Evolutionary conservation across 805 yeast genomes (phyloP).

Genomic region (Ogataea populi-albae): DNA sequence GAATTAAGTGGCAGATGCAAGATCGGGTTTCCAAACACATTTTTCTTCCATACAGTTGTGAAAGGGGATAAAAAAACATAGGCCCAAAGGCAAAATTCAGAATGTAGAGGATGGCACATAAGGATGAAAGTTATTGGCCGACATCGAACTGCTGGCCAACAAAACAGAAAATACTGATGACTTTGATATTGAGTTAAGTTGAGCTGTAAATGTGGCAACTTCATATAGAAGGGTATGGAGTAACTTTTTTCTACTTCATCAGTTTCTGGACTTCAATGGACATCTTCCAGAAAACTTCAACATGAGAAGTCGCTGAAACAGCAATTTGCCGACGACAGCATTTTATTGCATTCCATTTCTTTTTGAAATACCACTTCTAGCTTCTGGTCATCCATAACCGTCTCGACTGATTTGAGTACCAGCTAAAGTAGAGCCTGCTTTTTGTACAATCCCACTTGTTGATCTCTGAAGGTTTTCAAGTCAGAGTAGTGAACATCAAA

Average conservation of each 20-base stretch:
- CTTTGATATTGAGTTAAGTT: constrained; percentile 48
- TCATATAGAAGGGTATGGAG: constrained; percentile 40
- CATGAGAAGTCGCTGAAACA: constrained; percentile 4
- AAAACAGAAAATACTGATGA: constrained; percentile 34
- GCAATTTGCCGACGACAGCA: too few species aligned
- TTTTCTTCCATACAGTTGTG: constrained; percentile 46
- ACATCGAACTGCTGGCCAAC: constrained; percentile 36
- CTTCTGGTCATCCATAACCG: too few species aligned
- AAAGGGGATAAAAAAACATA: constrained; percentile 58
- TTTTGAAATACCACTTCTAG: too few species aligned
- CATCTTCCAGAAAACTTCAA: constrained; percentile 8
- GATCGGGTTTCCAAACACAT: constrained; percentile 42
- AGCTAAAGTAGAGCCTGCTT: too few species aligned
- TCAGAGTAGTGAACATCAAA: too few species aligned
- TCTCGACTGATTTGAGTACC: too few species aligned
- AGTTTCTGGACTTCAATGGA: constrained; percentile 32
- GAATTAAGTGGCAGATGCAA: constrained; percentile 44
- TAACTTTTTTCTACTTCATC: constrained; percentile 35
- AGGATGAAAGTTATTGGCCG: constrained; percentile 43
- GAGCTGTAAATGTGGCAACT: constrained; percentile 41
- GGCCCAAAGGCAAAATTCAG: constrained; percentile 72
- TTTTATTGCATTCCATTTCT: too few species aligned
- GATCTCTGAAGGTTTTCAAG: too few species aligned
- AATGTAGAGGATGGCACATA: constrained; percentile 58
- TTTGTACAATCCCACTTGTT: too few species aligned